These are phyloP conservation scores for Chiua virens DNA, from an alignment of 768 basidiomycete species.

Conservation along the genomic window DNA sequence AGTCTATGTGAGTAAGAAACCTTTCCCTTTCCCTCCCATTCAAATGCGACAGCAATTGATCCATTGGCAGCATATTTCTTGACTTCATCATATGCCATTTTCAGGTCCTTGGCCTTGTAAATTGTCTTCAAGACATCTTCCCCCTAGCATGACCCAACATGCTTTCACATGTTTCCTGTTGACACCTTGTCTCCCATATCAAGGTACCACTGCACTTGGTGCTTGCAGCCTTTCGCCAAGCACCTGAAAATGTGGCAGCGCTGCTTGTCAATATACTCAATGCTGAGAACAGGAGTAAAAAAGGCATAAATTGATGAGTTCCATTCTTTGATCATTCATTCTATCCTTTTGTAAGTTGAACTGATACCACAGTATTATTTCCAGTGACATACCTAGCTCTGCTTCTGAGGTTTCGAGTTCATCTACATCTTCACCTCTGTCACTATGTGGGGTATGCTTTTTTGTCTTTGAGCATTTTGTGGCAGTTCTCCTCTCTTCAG, in stretches of 20 bases:
- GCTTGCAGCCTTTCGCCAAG: background rate
- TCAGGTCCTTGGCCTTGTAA: background rate
- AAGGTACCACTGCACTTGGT: background rate
- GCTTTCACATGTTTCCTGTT: conserved; percentile 1
- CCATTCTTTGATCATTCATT: background rate
- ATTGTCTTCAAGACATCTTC: background rate
- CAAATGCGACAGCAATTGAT: background rate
- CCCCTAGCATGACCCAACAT: background rate
- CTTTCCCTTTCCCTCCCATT: background rate
- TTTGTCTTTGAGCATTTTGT: no score
- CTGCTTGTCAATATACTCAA: background rate
- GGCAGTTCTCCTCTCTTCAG: no score
- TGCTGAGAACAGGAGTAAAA: background rate
- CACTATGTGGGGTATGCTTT: no score
- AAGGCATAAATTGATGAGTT: background rate
- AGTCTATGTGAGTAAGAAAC: background rate
- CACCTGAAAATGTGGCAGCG: background rate
- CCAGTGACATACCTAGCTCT: no score
- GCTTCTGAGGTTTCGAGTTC: no score
- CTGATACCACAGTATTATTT: no score
- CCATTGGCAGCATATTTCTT: background rate
- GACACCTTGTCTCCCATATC: background rate
- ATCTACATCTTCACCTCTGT: no score
- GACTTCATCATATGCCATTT: background rate
- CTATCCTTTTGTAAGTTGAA: no score